Evolutionary conservation across 164 flowering plant species (phyloP).

Genomic region (Stephania yunnanensis): DNA sequence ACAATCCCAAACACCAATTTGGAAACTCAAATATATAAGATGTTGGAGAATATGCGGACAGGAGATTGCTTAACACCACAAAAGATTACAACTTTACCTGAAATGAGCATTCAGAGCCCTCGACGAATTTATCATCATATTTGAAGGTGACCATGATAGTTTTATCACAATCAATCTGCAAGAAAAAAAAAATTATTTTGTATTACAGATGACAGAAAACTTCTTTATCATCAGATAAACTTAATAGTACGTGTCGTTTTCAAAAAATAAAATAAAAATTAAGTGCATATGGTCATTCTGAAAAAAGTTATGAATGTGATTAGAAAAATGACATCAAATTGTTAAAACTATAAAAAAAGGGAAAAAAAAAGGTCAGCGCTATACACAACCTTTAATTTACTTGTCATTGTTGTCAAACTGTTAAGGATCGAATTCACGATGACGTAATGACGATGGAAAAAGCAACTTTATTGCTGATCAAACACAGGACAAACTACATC

Average conservation of each 20-base stretch:
- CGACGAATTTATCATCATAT: conserved; percentile 83
- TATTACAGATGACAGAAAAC: neutral
- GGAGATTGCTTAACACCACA: neutral
- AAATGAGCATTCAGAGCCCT: conserved; percentile 79
- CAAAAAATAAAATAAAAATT: no score
- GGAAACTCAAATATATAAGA: neutral
- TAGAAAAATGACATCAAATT: neutral
- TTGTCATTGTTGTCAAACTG: no score
- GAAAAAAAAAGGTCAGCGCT: neutral
- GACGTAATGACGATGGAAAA: no score
- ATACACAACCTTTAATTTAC: neutral
- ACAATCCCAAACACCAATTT: neutral
- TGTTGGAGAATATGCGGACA: neutral
- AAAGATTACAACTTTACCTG: conserved; percentile 41
- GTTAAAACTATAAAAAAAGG: neutral
- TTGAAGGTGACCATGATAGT: conserved; percentile 78
- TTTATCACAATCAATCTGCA: conserved; percentile 97
- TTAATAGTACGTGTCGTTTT: no score
- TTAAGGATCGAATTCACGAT: no score
- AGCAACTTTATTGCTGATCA: no score
- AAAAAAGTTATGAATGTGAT: neutral
- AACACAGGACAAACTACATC: no score
- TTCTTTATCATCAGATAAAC: neutral
- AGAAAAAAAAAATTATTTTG: neutral
- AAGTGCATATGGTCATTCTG: neutral